phyloP scores from a whole-genome alignment of 768 basidiomycete species.

The Boletus edulis region DNA sequence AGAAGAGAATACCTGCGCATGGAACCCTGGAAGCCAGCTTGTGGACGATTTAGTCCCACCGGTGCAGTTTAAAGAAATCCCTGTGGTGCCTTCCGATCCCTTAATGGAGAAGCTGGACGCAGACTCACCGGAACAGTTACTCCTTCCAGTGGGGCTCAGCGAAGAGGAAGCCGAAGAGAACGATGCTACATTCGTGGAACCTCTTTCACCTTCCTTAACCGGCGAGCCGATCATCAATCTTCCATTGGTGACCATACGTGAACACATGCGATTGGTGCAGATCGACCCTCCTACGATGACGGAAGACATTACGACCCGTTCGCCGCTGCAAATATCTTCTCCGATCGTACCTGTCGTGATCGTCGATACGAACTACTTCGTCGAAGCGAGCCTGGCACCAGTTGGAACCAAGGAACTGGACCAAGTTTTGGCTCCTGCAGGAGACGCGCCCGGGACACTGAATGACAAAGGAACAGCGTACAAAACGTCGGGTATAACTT shows the following conservation, averaged over 20 bases:
- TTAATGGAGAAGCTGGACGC: background rate
- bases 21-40: background rate
- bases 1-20: background rate
- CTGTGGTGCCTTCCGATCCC: background rate
- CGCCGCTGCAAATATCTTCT: constrained; percentile 5
- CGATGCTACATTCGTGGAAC: background rate
- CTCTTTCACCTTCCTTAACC: background rate
- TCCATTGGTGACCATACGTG: constrained; percentile 2
- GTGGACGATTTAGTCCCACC: background rate
- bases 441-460: background rate
- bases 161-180: background rate
- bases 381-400: background rate
- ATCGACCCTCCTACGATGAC: background rate
- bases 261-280: background rate
- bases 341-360: constrained; percentile 1
- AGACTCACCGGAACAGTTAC: background rate
- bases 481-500: background rate
- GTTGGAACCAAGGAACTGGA: background rate
- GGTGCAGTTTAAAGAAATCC: background rate
- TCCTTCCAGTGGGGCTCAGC: background rate
- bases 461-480: background rate
- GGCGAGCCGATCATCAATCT: constrained; percentile 10
- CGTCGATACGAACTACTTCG: background rate
- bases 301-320: constrained; percentile 14
- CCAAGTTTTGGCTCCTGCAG: background rate